Percentiles rank a stretch among this genome's conserved stretches.
Conservation (phyloP, 768 basidiomycete genomes). For the Xerocomus potaroensis region DNA sequence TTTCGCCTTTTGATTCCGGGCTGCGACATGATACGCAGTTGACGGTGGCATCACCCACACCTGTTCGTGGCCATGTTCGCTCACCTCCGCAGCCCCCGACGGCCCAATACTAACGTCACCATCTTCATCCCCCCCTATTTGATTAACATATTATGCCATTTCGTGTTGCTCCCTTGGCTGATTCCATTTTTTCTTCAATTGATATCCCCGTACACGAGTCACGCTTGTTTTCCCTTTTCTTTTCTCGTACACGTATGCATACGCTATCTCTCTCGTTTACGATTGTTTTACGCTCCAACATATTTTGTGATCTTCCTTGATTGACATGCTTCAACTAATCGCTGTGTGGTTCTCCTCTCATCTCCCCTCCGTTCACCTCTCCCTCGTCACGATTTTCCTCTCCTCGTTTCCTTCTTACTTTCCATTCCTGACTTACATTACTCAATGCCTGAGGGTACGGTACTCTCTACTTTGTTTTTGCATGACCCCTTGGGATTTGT, state of each 20-base stretch:
- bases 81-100: slow-evolving; percentile 11
- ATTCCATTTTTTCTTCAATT: neutral
- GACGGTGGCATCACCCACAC: slow-evolving; percentile 3
- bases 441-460: too few relatives aligned
- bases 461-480: neutral
- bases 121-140: slow-evolving; percentile 10
- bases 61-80: slow-evolving; percentile 3
- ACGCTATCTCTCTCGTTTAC: neutral
- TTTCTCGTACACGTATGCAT: neutral
- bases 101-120: slow-evolving; percentile 9
- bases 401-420: neutral
- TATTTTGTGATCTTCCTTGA: too few relatives aligned
- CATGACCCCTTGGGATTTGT: neutral
- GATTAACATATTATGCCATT: slow-evolving; percentile 17
- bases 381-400: neutral
- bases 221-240: neutral
- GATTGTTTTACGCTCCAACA: too few relatives aligned
- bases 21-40: slow-evolving; percentile 12
- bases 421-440: neutral
- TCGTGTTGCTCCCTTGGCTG: neutral
- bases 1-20: slow-evolving; percentile 45
- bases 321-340: neutral
- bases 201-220: slow-evolving; percentile 4
- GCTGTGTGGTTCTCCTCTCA: neutral
- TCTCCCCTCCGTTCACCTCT: neutral